Conservation (phyloP, 169 alveolate species). For the Cytauxzoon felis region DNA sequence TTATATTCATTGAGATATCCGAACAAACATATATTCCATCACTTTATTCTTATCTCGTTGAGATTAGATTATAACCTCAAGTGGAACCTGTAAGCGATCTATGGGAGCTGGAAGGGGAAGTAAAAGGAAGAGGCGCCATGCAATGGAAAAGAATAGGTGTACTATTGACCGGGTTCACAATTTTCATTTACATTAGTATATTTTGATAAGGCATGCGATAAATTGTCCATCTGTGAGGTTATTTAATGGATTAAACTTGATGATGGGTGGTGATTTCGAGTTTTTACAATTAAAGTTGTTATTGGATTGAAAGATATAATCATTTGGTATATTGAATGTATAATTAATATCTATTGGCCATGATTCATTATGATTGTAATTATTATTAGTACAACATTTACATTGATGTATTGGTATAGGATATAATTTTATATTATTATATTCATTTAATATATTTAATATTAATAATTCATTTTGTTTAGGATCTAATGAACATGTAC, state of each 20-base stretch:
- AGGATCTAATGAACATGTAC: constrained; percentile 93
- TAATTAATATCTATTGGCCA: constrained; percentile 64
- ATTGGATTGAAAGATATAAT: not conserved
- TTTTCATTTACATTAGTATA: not conserved
- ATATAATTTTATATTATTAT: constrained; percentile 46
- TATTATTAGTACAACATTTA: constrained; percentile 25
- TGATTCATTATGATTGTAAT: not conserved
- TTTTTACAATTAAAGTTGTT: constrained; percentile 7
- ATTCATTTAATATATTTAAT: constrained; percentile 87
- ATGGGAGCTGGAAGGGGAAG: too few species aligned
- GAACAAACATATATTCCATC: too few species aligned
- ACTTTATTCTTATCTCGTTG: too few species aligned
- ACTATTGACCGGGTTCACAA: not conserved
- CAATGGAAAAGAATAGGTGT: not conserved
- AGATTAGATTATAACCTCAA: too few species aligned
- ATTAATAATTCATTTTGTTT: constrained; percentile 95
- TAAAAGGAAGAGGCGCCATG: too few species aligned
- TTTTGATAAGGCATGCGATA: constrained; percentile 20
- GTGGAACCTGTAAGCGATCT: too few species aligned
- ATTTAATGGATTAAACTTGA: constrained; percentile 36
- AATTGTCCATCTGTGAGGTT: constrained; percentile 55
- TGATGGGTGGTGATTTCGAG: constrained; percentile 36
- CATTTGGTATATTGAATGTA: constrained; percentile 5
- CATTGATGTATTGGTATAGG: constrained; percentile 46
- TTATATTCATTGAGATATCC: too few species aligned